Evolutionary conservation across 2,329 filamentous ascomycete species (phyloP), one percentile per base, ranked within the genome.

Genomic region (Dactylellina haptotyla): DNA sequence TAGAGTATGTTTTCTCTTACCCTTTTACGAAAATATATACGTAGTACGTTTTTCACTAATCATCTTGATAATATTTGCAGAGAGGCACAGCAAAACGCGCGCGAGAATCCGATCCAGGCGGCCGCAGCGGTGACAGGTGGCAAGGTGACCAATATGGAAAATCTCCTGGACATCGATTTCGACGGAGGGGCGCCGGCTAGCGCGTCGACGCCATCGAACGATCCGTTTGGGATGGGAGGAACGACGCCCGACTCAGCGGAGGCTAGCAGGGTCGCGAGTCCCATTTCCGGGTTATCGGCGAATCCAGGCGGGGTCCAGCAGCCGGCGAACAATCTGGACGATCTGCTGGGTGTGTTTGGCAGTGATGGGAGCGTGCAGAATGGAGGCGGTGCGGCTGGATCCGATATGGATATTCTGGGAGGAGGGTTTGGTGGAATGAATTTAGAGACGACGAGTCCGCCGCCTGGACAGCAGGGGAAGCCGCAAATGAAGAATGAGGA

Each of bases 151-250:
- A 97, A 97, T 78, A 86, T 94, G 76, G 95, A 99, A 82, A 99
- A 98, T 80, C 85, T 99, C 18, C 86, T 99, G 64, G 95, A 99
- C 79, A 96, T 97, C 78, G 93, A 97, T 81, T 97, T 97, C 79
- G 95, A 98, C 79, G 95, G 94, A 25, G 90, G 91, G 1, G 93
- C 91, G 1, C 94, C 94, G 2, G 94, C 95, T n/a, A 94, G 91
- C 10, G 85, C 92, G 57, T 90, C 93, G 76, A 86, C 87, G 63
- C 84, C 88, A 75, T 85, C 53, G 87, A 14, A 77, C 80, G n/a
- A 80, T 79, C 65, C 80, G 1, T 83, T 81, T 28, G 57, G 57
- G 41, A 62, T 62, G 57, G 25, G 23, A 16, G 83, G 85, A 37
- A n/a, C n/a, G n/a, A 83, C 83, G 54, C 86, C 88, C 82, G 86